Evolutionary conservation across 805 yeast genomes (phyloP).

Genomic region (Candida nonsorbophila): DNA sequence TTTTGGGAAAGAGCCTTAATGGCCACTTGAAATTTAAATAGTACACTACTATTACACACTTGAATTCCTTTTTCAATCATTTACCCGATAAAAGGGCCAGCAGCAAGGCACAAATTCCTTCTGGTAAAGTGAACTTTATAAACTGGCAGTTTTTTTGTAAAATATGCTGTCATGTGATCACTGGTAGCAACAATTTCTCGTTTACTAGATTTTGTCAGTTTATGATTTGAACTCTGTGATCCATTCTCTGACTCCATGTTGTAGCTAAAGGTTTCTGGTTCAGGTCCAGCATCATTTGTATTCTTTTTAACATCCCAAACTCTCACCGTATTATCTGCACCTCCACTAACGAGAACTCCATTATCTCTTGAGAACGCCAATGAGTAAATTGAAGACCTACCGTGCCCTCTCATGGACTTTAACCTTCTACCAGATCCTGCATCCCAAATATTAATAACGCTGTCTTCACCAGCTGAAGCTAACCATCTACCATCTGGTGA

Average conservation of each 20-base stretch:
- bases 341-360: constrained; percentile 82
- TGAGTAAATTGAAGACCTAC: constrained; percentile 79
- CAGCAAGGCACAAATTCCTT: constrained; percentile 86
- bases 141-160: constrained; percentile 91
- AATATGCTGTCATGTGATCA: constrained; percentile 90
- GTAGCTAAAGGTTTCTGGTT: constrained; percentile 59
- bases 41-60: no score
- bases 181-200: constrained; percentile 74
- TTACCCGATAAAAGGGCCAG: constrained; percentile 64
- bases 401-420: constrained; percentile 94
- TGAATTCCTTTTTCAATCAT: no score
- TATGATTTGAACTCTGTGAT: constrained; percentile 13
- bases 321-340: constrained; percentile 87
- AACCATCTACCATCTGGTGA: constrained; percentile 97
- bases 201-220: constrained; percentile 47
- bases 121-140: constrained; percentile 90
- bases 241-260: constrained; percentile 7
- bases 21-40: no score
- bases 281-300: constrained; percentile 72
- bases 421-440: constrained; percentile 84
- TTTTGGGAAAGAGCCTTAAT: no score
- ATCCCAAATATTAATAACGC: constrained; percentile 88
- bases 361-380: constrained; percentile 85
- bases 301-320: constrained; percentile 94
- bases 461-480: constrained; percentile 93